phyloP scores from a whole-genome alignment of 352 stramenopile species.

The Phytopythium ostracodes region DNA sequence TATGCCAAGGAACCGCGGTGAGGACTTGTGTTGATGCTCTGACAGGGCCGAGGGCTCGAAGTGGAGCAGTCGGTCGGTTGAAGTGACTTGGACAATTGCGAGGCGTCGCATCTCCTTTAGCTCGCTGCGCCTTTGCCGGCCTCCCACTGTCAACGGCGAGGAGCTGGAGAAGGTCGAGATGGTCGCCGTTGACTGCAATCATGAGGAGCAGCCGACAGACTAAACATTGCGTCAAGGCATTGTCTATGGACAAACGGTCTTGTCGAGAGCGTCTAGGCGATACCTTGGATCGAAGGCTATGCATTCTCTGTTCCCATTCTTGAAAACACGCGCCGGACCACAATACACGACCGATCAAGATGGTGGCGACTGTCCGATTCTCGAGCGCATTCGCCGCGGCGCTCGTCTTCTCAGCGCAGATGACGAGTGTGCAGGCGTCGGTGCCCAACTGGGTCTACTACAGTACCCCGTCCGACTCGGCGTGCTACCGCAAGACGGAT shows the following conservation, averaged over 20 bases:
- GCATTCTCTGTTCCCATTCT: not conserved
- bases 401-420: not conserved
- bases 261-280: not conserved
- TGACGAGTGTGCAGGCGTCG: not conserved
- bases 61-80: not conserved
- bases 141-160: not conserved
- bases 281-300: not conserved
- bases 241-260: not conserved
- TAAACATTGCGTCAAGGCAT: not conserved
- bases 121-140: not conserved
- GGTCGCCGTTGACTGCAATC: not conserved
- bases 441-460: slow-evolving; percentile 32
- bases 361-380: not conserved
- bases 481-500: slow-evolving; percentile 53
- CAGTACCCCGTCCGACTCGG: slow-evolving; percentile 20
- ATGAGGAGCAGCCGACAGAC: not conserved
- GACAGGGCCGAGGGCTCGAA: not conserved
- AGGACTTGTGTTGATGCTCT: not conserved
- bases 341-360: not conserved
- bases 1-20: not conserved
- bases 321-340: not conserved
- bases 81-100: not conserved
- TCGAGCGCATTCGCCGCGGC: not conserved
- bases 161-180: not conserved
- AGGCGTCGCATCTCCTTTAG: not conserved